These are phyloP conservation scores for Trichocomaceae sp. DNA, from an alignment of 2,329 filamentous ascomycete species.

Conservation along the genomic window DNA sequence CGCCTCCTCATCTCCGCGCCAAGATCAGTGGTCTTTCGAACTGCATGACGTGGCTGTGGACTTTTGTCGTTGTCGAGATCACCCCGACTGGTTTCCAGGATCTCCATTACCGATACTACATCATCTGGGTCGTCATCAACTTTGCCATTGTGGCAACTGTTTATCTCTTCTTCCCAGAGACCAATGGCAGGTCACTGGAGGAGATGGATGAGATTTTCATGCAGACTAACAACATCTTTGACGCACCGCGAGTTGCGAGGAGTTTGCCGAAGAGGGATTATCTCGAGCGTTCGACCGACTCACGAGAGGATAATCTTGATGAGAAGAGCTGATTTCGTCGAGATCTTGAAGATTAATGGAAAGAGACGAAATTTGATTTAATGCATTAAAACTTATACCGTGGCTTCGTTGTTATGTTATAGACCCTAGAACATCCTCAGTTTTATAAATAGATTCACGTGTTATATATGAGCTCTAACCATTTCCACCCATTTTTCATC, in stretches of 20 bases:
- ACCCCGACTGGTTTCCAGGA: constrained; percentile 33
- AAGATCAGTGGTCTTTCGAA: constrained; percentile 53
- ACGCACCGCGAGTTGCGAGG: constrained; percentile 22
- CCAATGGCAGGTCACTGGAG: constrained; percentile 33
- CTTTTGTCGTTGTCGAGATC: constrained; percentile 32
- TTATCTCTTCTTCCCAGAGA: constrained; percentile 37
- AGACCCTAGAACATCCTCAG: too few species aligned
- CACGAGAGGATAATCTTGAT: not conserved
- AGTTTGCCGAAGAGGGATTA: not conserved
- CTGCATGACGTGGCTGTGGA: constrained; percentile 36
- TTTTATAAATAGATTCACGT: too few species aligned
- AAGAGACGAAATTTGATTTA: too few species aligned
- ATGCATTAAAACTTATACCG: too few species aligned
- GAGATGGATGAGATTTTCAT: constrained; percentile 37
- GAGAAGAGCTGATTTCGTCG: not conserved
- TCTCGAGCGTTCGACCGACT: not conserved
- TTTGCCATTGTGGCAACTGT: constrained; percentile 20
- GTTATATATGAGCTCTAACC: too few species aligned
- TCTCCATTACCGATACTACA: constrained; percentile 45
- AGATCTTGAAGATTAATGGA: too few species aligned
- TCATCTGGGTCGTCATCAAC: constrained; percentile 41
- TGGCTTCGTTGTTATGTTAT: too few species aligned
- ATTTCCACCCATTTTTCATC: too few species aligned
- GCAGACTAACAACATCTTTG: constrained; percentile 24
- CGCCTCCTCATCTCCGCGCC: constrained; percentile 21